phyloP scores from a whole-genome alignment of 768 basidiomycete genomes.

The Mycena albidolilacea region DNA sequence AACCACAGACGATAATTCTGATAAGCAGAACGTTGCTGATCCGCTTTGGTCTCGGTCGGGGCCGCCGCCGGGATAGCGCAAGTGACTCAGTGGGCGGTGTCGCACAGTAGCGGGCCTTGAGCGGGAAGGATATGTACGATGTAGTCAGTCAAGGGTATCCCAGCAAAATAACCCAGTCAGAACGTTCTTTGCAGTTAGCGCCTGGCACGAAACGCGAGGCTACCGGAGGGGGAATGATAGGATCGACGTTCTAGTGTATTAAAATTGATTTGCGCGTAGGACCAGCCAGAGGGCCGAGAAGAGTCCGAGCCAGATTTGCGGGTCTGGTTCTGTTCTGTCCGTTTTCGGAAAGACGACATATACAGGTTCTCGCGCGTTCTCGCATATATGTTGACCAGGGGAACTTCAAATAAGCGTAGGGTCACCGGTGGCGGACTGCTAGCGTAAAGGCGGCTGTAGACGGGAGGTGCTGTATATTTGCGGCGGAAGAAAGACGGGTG shows the following conservation, averaged over 20 bases:
- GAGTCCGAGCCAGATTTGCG: constrained; percentile 31
- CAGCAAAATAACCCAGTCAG: constrained; percentile 13
- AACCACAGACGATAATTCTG: constrained; percentile 28
- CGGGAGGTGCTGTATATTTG: constrained; percentile 3
- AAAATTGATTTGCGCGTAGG: constrained; percentile 28
- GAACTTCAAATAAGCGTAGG: not conserved
- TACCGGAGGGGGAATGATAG: constrained; percentile 27
- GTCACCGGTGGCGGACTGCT: not conserved
- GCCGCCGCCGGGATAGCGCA: constrained; percentile 29
- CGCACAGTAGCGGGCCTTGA: constrained; percentile 32
- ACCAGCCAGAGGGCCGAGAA: constrained; percentile 4
- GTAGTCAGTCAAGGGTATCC: constrained; percentile 10
- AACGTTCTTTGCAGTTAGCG: not conserved
- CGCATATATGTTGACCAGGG: not conserved
- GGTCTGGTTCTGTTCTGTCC: constrained; percentile 22
- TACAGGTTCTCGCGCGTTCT: not conserved
- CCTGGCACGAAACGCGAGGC: constrained; percentile 39
- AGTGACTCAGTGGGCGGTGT: constrained; percentile 30
- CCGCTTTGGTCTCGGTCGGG: constrained; percentile 34
- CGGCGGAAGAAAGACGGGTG: constrained; percentile 30
- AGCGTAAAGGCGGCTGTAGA: constrained; percentile 12
- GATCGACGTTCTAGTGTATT: constrained; percentile 32
- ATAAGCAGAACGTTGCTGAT: constrained; percentile 23
- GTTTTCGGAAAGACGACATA: constrained; percentile 3
- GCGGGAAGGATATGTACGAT: constrained; percentile 28